Evolutionary conservation across 163 green algal genomes (phyloP), one percentile per base, ranked within the genome.

Genomic region (Chlorella variabilis): DNA sequence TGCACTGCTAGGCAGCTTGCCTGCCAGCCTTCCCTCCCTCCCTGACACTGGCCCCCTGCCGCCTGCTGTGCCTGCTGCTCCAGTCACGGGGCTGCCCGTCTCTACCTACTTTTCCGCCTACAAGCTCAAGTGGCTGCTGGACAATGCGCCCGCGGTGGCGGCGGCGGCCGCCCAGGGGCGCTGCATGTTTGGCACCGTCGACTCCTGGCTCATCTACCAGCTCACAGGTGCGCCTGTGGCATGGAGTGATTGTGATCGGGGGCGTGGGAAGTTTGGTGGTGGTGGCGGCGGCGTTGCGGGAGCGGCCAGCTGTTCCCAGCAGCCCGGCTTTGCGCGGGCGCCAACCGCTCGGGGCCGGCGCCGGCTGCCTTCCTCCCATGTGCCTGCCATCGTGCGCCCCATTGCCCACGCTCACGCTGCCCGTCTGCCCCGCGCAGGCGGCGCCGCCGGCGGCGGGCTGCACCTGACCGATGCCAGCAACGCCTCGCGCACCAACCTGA

Each of bases 181-280:
- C 45, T 86, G 78, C 49, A 65, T 86, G 48, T 93, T 98, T 82
- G 97, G 97, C 63, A 99, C 97, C n/a, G 89, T 99, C 13, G 97
- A 99, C 90, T 93, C 87, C 20, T 99, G 97, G 97, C 89, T 99
- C 36, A 93, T 99, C 56, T 98, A 94, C 80, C 92, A 95, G 56
- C 85, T 99, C 27, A 99, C 96, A 13, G 93, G 94, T 77, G 45
- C 20, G 92, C 91, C 0, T n/a, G n/a, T n/a, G n/a, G n/a, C n/a
- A n/a, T n/a, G n/a, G n/a, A 13, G 61, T 29, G 13, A 38, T 25
- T 42, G 29, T 15, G 29, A 45, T 69, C 15, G 45, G 45, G 11
- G 11, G 45, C 15, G 15, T 54, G 11, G 45, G 15, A n/a, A n/a
- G n/a, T n/a, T n/a, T n/a, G n/a, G n/a, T n/a, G n/a, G n/a, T n/a